Percentiles rank a stretch among this genome's conserved stretches.
Conservation (phyloP, 2,329 filamentous ascomycete species). For the Knufia petricola region DNA sequence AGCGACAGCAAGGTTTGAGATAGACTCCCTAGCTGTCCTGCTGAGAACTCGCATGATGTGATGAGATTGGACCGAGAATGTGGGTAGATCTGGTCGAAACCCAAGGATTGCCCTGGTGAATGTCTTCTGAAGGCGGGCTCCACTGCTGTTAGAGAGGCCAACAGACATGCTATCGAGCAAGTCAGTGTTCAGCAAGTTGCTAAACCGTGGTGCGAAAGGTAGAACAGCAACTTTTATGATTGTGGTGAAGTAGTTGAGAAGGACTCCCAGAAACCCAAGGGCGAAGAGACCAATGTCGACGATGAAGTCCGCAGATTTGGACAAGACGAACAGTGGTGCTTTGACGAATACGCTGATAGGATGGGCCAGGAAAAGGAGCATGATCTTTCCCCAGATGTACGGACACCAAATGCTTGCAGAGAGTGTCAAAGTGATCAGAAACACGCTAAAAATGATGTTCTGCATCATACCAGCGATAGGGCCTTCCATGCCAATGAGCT, state of each 20-base stretch:
- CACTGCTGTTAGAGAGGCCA: conserved; percentile 18
- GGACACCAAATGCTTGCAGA: conserved; percentile 80
- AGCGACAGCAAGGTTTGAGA: not conserved
- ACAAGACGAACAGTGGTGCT: conserved; percentile 62
- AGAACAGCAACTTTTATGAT: conserved; percentile 22
- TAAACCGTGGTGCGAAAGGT: conserved; percentile 16
- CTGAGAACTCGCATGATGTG: conserved; percentile 39
- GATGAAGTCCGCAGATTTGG: conserved; percentile 64
- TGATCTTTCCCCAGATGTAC: conserved; percentile 81
- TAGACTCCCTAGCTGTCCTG: not conserved
- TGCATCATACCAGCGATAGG: conserved; percentile 83
- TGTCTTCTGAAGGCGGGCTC: conserved; percentile 19
- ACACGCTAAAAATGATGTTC: conserved; percentile 87
- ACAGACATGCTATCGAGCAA: conserved; percentile 15
- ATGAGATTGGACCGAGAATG: conserved; percentile 68
- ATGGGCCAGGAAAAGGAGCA: conserved; percentile 68
- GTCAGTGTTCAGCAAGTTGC: conserved; percentile 12
- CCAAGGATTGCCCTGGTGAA: conserved; percentile 13
- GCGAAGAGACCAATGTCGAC: conserved; percentile 49
- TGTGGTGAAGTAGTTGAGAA: conserved; percentile 32
- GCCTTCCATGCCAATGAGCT: conserved; percentile 92
- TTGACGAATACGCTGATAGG: conserved; percentile 58
- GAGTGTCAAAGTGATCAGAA: conserved; percentile 80
- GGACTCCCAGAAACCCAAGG: conserved; percentile 38
- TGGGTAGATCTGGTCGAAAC: conserved; percentile 53